A percentile compares a stretch with the other conserved stretches of the same genome.
Conservation (phyloP, 257 asterid genomes). For the Capsicum chinense region DNA sequence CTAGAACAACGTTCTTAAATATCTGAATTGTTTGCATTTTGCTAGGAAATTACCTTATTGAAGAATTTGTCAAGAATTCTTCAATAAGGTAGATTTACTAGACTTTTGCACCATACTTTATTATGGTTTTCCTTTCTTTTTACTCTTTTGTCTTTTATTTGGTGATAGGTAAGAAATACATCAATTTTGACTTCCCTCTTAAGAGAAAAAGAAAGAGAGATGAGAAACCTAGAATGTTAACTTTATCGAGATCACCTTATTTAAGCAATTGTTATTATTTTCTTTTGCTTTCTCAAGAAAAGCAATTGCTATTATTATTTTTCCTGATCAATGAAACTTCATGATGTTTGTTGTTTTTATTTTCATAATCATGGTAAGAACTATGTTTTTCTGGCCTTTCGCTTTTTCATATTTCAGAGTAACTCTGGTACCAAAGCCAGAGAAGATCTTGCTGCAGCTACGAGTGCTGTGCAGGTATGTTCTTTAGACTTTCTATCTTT, state of each 20-base stretch:
- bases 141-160: background rate
- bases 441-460: conserved; percentile 99
- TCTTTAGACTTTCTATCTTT: conserved; percentile 30
- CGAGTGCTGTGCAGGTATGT: conserved; percentile 88
- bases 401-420: conserved; percentile 56
- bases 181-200: conserved; percentile 8
- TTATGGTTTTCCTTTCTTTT: background rate
- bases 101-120: background rate
- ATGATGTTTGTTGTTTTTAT: conserved; percentile 4
- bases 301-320: background rate
- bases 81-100: background rate
- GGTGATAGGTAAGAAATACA: conserved; percentile 22
- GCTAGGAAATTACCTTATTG: background rate
- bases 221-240: conserved; percentile 13
- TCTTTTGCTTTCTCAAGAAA: too few relatives aligned
- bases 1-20: background rate
- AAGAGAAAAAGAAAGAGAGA: background rate
- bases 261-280: background rate
- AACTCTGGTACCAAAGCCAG: conserved; percentile 96
- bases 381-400: background rate
- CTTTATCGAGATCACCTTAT: background rate
- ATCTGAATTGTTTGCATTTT: background rate
- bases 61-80: conserved; percentile 10
- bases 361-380: background rate
- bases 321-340: conserved; percentile 18